Conservation (phyloP, 768 basidiomycete species). For the Gymnopilus dilepis region DNA sequence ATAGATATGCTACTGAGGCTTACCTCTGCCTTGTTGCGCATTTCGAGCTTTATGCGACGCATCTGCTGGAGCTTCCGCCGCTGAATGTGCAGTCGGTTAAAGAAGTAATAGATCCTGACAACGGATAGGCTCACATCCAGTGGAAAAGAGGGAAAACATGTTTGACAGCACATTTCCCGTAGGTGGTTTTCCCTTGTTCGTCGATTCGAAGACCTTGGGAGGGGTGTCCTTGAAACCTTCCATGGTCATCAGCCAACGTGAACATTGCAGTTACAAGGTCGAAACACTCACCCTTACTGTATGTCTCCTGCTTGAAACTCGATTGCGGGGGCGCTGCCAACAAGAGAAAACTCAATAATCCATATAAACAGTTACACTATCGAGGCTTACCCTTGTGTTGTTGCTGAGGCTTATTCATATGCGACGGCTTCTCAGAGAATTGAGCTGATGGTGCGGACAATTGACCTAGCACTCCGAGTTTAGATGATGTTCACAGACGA, state of each 20-base stretch:
- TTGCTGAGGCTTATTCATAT: constrained; percentile 20
- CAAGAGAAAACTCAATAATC: constrained; percentile 17
- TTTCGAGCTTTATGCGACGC: too few relatives aligned
- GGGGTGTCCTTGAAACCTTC: constrained; percentile 19
- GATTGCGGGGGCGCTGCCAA: constrained; percentile 19
- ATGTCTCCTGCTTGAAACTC: constrained; percentile 17
- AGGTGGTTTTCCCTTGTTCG: constrained; percentile 17
- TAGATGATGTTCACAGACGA: constrained; percentile 13
- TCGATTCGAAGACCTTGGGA: constrained; percentile 19
- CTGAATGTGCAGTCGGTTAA: constrained; percentile 4
- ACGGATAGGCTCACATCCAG: constrained; percentile 19
- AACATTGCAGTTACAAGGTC: constrained; percentile 15
- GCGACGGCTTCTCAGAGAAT: constrained; percentile 18
- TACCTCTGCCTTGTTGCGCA: too few relatives aligned
- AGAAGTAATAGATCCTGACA: constrained; percentile 15
- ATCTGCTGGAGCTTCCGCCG: too few relatives aligned
- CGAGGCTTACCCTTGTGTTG: constrained; percentile 23
- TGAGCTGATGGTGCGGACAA: constrained; percentile 16
- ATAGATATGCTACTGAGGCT: too few relatives aligned
- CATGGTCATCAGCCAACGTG: constrained; percentile 19
- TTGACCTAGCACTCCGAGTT: constrained; percentile 20
- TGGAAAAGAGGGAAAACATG: constrained; percentile 12
- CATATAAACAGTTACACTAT: constrained; percentile 16
- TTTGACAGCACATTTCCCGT: constrained; percentile 9
- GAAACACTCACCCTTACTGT: constrained; percentile 18